Base-by-base conservation (phyloP, 257 asterid genomes). In the Przewalskia tangutica region DNA sequence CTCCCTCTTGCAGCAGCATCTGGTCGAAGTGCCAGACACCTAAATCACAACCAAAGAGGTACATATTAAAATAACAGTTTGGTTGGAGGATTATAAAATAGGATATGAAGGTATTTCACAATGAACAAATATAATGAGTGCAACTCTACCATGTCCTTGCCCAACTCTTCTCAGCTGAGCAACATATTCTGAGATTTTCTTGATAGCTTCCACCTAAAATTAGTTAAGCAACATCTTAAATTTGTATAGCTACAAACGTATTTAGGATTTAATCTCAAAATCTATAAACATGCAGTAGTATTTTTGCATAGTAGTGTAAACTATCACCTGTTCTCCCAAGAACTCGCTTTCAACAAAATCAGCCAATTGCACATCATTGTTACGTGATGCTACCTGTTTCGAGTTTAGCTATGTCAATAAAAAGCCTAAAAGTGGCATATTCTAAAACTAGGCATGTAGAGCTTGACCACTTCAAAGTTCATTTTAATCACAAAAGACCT, bases 21-120 rank as follows among this genome's bases (percentile, higher is more conserved):
- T 92, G 95, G 84, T 94, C 90, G 23, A 94, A 94, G 86, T 94
- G 94, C 97, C 93, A 94, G 38, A 90, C 97, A 54, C 95, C 95
- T 91, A 89, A 86, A 84, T 83, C 70, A 20, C 27, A 70, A 77
- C 65, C 32, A 58, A 84, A n/a, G 64, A 76, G 71, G 4, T 6
- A 17, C 40, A 42, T 60, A 23, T 65, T 7, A 36, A 32, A 60
- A 65, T 4, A 38, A 75, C 10, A 46, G 48, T 13, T 11, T 11
- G 58, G 42, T 27, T 27, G 32, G 79, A 44, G 27, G 12, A 23
- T 8, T 48, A 14, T 3, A 23, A 48, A 17, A 56, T 7, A 56
- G 63, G 14, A 73, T 48, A 50, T 23, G 62, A 73, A 8, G 8
- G 23, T 23, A 27, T 20, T 73, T 73, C 46, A 2, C 46, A 73